These are phyloP conservation scores for Starmera dryadoides DNA, from an alignment of 805 yeast genomes.

Conservation along the genomic window DNA sequence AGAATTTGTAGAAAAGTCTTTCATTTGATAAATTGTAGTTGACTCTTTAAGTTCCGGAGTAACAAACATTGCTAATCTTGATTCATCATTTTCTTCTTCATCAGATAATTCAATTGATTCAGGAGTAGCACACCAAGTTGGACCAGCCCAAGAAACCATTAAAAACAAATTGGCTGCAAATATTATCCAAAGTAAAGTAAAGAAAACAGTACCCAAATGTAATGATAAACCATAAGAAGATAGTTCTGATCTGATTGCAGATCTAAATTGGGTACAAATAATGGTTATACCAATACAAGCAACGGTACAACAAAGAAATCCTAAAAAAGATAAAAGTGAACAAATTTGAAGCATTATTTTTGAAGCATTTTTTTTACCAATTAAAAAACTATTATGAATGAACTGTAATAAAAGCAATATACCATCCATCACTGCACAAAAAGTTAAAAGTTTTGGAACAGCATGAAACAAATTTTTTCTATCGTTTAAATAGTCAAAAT, in stretches of 20 bases:
- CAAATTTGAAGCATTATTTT: constrained; percentile 27
- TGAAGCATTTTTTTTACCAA: constrained; percentile 15
- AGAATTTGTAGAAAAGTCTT: too few species aligned
- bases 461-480: constrained; percentile 18
- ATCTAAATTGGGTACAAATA: constrained; percentile 19
- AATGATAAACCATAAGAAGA: constrained; percentile 40
- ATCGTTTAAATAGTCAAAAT: constrained; percentile 14
- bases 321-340: constrained; percentile 28
- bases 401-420: constrained; percentile 21
- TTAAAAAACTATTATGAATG: constrained; percentile 13
- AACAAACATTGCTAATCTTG: background rate
- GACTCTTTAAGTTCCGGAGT: background rate
- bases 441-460: constrained; percentile 22
- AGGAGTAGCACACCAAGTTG: constrained; percentile 50
- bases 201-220: constrained; percentile 35
- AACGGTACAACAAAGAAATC: constrained; percentile 24
- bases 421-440: constrained; percentile 23
- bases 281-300: constrained; percentile 26
- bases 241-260: constrained; percentile 25
- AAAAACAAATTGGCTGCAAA: constrained; percentile 15
- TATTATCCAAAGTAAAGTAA: constrained; percentile 32
- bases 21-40: background rate
- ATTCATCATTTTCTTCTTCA: constrained; percentile 2
- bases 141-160: constrained; percentile 30
- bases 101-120: constrained; percentile 5